phyloP scores from a whole-genome alignment of 306 rosid species.

The Ochetophila trinervis region DNA sequence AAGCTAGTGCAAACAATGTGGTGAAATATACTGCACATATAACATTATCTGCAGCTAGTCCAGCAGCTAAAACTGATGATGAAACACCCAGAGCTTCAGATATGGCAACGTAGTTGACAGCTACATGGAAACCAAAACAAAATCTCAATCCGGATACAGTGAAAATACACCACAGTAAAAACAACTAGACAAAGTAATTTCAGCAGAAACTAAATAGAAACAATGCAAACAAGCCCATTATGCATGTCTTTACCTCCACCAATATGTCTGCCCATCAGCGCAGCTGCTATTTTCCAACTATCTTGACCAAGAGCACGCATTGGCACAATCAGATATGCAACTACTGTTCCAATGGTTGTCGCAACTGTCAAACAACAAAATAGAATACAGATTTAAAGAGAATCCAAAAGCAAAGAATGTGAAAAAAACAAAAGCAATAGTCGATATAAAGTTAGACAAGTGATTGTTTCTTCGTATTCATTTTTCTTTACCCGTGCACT shows the following conservation, averaged over 20 bases:
- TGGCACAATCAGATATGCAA: slow-evolving; percentile 66
- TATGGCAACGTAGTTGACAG: slow-evolving; percentile 76
- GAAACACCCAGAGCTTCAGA: slow-evolving; percentile 53
- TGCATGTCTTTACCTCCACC: slow-evolving; percentile 55
- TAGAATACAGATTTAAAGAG: slow-evolving; percentile 11
- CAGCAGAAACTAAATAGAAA: neutral
- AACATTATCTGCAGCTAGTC: slow-evolving; percentile 83
- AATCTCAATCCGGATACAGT: slow-evolving; percentile 7
- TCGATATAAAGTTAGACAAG: no score
- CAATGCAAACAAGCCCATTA: neutral
- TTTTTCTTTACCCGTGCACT: no score
- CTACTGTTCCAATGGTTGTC: slow-evolving; percentile 63
- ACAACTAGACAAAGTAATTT: neutral
- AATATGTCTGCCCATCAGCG: slow-evolving; percentile 82
- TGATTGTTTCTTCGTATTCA: no score
- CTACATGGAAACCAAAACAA: slow-evolving; percentile 31
- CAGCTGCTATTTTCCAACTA: slow-evolving; percentile 84
- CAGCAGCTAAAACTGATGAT: slow-evolving; percentile 63
- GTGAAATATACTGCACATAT: slow-evolving; percentile 71
- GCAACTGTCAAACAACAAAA: slow-evolving; percentile 45
- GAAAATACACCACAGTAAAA: slow-evolving; percentile 3
- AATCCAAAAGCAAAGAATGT: slow-evolving; percentile 3
- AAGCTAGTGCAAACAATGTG: slow-evolving; percentile 58
- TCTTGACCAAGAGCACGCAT: slow-evolving; percentile 78
- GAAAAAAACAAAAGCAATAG: no score